Percentiles rank a stretch among this genome's conserved stretches.
These are phyloP conservation scores for Ocimum tenuiflorum DNA, from an alignment of 257 asterid species.

Conservation along the genomic window DNA sequence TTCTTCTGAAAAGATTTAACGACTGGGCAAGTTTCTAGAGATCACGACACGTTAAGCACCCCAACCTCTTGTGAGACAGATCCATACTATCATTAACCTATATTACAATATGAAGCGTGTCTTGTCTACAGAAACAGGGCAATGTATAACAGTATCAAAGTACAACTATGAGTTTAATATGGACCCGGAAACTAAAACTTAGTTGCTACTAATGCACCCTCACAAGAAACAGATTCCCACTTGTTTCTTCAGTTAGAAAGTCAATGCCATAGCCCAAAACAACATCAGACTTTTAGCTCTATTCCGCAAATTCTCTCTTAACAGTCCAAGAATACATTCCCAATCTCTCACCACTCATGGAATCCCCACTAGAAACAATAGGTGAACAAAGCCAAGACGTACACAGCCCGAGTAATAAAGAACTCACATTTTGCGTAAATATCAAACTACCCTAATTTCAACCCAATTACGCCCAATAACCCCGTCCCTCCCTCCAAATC, in stretches of 20 bases:
- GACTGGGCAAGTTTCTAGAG: too few species aligned
- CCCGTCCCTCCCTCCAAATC: neutral
- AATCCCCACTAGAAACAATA: neutral
- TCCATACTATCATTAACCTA: too few species aligned
- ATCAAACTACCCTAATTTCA: neutral
- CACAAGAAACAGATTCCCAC: neutral
- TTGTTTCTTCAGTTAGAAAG: neutral
- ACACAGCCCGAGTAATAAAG: neutral
- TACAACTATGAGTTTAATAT: neutral
- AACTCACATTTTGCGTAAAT: conserved; percentile 1
- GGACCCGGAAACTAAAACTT: neutral
- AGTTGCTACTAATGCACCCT: neutral
- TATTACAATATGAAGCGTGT: too few species aligned
- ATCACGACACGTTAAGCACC: too few species aligned
- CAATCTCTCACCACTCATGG: neutral
- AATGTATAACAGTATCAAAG: neutral
- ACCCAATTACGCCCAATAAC: neutral
- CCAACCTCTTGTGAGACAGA: too few species aligned
- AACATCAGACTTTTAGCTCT: neutral
- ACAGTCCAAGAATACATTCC: neutral
- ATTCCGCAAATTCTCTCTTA: neutral
- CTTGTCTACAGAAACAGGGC: neutral
- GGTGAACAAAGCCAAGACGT: neutral
- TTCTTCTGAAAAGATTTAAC: too few species aligned
- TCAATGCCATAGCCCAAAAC: neutral